These are phyloP conservation scores for Rosa hybrid DNA, from an alignment of 331 rosid genomes.

Conservation along the genomic window DNA sequence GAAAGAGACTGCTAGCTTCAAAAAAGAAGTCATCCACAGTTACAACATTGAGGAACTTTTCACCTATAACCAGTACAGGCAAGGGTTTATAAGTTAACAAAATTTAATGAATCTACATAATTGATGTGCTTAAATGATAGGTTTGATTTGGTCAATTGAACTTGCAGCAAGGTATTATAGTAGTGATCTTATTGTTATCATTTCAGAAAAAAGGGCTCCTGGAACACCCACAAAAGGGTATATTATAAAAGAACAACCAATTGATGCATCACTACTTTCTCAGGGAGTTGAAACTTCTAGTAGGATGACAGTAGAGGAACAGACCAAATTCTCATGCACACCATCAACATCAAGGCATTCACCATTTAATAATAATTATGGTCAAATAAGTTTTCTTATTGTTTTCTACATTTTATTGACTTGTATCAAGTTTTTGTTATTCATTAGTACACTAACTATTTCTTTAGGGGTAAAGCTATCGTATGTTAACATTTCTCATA, in stretches of 20 bases:
- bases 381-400: background rate
- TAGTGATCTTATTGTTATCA: background rate
- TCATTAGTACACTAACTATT: background rate
- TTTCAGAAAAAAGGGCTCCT: constrained; percentile 4
- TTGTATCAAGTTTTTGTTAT: background rate
- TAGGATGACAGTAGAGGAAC: background rate
- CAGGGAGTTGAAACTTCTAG: background rate
- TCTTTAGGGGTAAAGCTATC: background rate
- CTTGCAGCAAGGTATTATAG: background rate
- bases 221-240: background rate
- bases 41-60: background rate
- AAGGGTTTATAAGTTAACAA: background rate
- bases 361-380: background rate
- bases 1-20: background rate
- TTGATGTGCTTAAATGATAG: background rate
- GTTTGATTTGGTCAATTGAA: background rate
- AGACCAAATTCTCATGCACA: background rate
- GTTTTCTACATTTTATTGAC: background rate
- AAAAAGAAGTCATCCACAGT: background rate
- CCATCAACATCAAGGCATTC: background rate
- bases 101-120: background rate
- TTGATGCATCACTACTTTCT: background rate
- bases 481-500: no score
- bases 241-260: background rate
- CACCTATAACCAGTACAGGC: background rate